phyloP scores from a whole-genome alignment of 179 eudicot species.

The Spinacia oleracea region DNA sequence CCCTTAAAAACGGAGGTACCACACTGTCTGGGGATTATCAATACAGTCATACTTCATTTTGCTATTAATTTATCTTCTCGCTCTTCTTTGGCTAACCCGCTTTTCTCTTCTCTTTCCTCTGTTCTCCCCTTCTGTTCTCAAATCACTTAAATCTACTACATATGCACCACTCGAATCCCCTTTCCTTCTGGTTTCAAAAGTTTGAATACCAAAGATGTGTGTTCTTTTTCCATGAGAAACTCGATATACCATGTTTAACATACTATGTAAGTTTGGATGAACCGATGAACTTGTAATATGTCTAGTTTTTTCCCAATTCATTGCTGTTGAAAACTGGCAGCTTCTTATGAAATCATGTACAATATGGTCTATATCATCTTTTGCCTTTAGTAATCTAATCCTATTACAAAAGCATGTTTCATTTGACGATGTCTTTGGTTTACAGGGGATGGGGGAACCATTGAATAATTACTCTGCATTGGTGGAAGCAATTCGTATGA shows the following conservation, averaged over 20 bases:
- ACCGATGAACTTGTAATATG: neutral
- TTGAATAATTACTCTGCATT: conserved; percentile 78
- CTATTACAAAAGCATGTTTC: neutral
- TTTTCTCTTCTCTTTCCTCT: no score
- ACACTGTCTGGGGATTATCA: no score
- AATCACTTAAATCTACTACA: no score
- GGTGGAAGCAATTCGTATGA: conserved; percentile 78
- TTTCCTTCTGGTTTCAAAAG: neutral
- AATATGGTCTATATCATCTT: neutral
- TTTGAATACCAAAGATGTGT: neutral
- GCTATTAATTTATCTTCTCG: no score
- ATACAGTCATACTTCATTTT: no score
- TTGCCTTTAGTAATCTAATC: neutral
- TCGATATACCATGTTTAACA: neutral
- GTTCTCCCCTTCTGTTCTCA: no score
- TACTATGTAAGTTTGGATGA: neutral
- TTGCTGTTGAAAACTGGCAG: neutral
- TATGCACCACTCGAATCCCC: neutral
- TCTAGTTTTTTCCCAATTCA: neutral
- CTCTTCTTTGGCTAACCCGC: no score
- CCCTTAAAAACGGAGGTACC: no score
- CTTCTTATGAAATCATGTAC: neutral
- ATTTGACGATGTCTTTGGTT: conserved; percentile 15
- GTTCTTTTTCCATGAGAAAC: neutral
- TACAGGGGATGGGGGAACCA: conserved; percentile 99